Percentiles rank a stretch among this genome's conserved stretches.
These are phyloP conservation scores for Vitis hybrid DNA, from an alignment of 177 flowering plant species.

Conservation along the genomic window DNA sequence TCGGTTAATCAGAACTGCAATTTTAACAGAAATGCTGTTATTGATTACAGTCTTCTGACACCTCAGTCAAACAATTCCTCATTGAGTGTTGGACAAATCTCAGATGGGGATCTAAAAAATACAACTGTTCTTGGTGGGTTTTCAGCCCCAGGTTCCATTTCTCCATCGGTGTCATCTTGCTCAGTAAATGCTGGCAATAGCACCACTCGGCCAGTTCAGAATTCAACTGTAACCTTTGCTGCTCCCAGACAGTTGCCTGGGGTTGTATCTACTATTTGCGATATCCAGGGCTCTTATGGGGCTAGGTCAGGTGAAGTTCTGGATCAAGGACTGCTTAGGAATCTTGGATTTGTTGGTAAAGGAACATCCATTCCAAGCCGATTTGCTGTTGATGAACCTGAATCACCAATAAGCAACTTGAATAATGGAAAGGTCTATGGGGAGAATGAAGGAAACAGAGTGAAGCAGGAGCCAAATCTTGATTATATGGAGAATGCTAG, in stretches of 20 bases:
- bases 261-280: conserved; percentile 23
- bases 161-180: conserved; percentile 41
- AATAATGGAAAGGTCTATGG: conserved; percentile 25
- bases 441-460: conserved; percentile 28
- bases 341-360: conserved; percentile 53
- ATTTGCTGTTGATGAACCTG: conserved; percentile 58
- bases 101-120: conserved; percentile 32
- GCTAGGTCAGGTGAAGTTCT: conserved; percentile 26
- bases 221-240: conserved; percentile 24
- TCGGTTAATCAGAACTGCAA: conserved; percentile 39
- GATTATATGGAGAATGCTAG: conserved; percentile 41
- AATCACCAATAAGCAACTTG: conserved; percentile 28
- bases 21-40: conserved; percentile 30
- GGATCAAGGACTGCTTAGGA: conserved; percentile 41
- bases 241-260: conserved; percentile 33
- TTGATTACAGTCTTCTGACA: conserved; percentile 41
- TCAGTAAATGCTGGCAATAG: conserved; percentile 35
- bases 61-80: conserved; percentile 43
- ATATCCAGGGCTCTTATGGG: conserved; percentile 33
- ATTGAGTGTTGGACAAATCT: conserved; percentile 30
- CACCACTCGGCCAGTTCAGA: conserved; percentile 33
- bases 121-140: conserved; percentile 35
- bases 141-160: conserved; percentile 34
- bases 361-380: conserved; percentile 50
- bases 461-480: conserved; percentile 58